phyloP scores from a whole-genome alignment of 2,329 filamentous ascomycete genomes.

The Arthrobotrys entomopaga region DNA sequence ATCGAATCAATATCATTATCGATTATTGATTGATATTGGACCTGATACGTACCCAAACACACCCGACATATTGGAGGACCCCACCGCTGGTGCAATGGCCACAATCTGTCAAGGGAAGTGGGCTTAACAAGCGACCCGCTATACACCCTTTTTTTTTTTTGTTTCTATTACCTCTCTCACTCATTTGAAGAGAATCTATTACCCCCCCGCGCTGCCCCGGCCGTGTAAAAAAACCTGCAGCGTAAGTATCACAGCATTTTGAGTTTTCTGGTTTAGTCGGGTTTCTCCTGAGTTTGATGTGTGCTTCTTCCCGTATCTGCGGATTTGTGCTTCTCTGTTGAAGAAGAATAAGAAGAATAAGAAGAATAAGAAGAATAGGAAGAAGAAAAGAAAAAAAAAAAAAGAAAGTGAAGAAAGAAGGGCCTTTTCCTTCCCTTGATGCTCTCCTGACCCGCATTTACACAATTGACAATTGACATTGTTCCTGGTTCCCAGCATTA shows the following conservation, averaged over 20 bases:
- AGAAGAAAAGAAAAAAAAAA: too few species aligned
- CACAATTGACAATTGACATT: too few species aligned
- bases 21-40: conserved; percentile 24
- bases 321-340: neutral
- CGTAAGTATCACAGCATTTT: too few species aligned
- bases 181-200: neutral
- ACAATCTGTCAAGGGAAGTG: too few species aligned
- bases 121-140: conserved; percentile 19
- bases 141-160: conserved; percentile 19
- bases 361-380: too few species aligned
- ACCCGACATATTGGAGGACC: conserved; percentile 19
- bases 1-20: conserved; percentile 26
- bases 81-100: too few species aligned
- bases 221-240: conserved; percentile 5
- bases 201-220: conserved; percentile 4
- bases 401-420: too few species aligned
- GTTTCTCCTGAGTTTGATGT: conserved; percentile 38
- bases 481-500: too few species aligned
- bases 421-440: too few species aligned
- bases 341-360: too few species aligned
- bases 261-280: conserved; percentile 9
- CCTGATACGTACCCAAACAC: conserved; percentile 12
- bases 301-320: neutral
- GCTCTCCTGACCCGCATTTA: too few species aligned
- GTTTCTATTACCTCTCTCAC: neutral